Percentiles rank a stretch among this genome's conserved stretches.
Evolutionary conservation across 495 filamentous ascomycete genomes (phyloP).

Genomic region (Staphylotrichum longicolle): DNA sequence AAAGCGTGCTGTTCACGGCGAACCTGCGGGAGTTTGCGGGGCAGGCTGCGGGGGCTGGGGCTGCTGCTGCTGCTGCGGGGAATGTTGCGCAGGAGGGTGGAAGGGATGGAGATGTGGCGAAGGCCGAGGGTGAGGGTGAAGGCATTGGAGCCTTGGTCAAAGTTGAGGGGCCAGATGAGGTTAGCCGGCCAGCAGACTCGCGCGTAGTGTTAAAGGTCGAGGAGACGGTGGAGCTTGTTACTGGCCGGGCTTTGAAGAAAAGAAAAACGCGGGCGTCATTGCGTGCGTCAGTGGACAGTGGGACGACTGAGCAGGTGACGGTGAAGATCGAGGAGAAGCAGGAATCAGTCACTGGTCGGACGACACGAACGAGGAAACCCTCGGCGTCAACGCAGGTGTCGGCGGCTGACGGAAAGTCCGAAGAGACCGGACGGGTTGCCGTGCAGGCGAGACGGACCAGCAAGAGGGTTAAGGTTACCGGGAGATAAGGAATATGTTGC

Average conservation of each 20-base stretch:
- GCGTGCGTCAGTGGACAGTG: no score
- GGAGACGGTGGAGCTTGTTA: no score
- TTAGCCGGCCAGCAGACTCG: no score
- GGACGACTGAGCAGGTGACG: no score
- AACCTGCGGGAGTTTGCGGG: conserved; percentile 85
- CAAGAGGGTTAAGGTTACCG: conserved; percentile 23
- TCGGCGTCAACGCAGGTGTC: conserved; percentile 11
- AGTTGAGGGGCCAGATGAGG: no score
- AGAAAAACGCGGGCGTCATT: conserved; percentile 7
- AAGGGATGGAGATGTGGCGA: background rate
- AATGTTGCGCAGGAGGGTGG: conserved; percentile 13
- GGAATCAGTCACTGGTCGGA: no score
- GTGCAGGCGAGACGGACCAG: conserved; percentile 23
- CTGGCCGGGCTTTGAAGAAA: conserved; percentile 10
- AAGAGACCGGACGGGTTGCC: conserved; percentile 17
- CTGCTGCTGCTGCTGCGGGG: conserved; percentile 2
- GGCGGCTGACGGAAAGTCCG: background rate
- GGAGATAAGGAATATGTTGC: background rate
- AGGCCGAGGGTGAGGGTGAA: conserved; percentile 22
- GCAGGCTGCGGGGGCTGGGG: conserved; percentile 33
- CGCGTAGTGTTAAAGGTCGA: no score
- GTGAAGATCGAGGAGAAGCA: no score
- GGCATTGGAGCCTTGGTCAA: background rate
- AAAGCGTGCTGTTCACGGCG: conserved; percentile 93
- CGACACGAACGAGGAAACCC: no score